Evolutionary conservation across 1,139 yeast genomes (phyloP), one percentile per base, ranked within the genome.

Genomic region (Saccharomyces hybrid): DNA sequence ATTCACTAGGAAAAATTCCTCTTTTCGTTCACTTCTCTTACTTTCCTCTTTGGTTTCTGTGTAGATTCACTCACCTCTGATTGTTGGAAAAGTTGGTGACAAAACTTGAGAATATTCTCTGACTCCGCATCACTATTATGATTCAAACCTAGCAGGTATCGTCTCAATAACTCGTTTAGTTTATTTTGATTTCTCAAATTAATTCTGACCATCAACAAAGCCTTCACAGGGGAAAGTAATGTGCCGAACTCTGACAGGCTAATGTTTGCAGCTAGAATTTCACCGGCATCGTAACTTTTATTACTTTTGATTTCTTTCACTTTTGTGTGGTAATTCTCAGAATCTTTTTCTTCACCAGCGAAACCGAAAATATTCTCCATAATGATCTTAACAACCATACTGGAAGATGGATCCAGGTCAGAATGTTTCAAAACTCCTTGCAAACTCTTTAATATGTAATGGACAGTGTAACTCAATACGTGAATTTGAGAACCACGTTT

Each of bases 311-410:
- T 95, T 74, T 93, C 99, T 64, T 87, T 88, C 84, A 90, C 88
- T 59, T 84, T 84, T 51, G 89, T 84, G 53, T 81, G 82, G 66
- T 93, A 93, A 28, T 91, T 97, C 59, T 90, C 97, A 14, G 95
- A 91, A 62, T 93, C 99, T 68, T 95, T 93, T 67, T 93, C 99
- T 65, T 86, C 86, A 42, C 97, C 96, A 7, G 96, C 89, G 4
- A 86, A 81, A 16, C 99, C 99, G 71, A 93, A 91, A 2, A 83
- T 80, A 65, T 93, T 97, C 66, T 90, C 96, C 96, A 93, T 91
- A 38, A 91, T 78, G 38, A 90, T 76, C 28, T 81, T 84, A 59
- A 86, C 83, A 16, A 91, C 73, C 52, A 86, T 63, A 2, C 73
- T 73, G 6, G 84, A 80, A 24, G 86, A 79, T 24, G 82, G 86